Evolutionary conservation across 352 stramenopile species (phyloP).

Genomic region (Globisporangium polare): DNA sequence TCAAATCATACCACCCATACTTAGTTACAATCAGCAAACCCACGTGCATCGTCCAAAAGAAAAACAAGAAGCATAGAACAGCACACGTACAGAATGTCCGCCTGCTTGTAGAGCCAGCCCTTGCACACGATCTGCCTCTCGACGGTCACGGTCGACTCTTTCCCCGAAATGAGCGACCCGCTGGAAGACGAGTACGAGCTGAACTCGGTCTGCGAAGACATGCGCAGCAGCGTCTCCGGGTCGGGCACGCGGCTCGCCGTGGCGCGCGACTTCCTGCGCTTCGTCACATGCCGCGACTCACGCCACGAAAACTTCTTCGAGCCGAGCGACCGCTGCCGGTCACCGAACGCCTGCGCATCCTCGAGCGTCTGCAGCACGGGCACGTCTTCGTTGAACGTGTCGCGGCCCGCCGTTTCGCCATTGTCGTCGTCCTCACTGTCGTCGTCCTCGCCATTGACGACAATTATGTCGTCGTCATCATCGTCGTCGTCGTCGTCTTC

Average conservation of each 20-base stretch:
- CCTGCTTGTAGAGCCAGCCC: conserved; percentile 59
- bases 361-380: conserved; percentile 66
- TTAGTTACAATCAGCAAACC: no score
- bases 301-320: conserved; percentile 54
- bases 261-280: conserved; percentile 11
- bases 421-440: conserved; percentile 23
- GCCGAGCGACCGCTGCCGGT: conserved; percentile 19
- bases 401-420: conserved; percentile 27
- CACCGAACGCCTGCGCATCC: conserved; percentile 28
- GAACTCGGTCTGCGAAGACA: conserved; percentile 44
- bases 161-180: conserved; percentile 36
- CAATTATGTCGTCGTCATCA: conserved; percentile 17
- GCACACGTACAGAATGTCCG: conserved; percentile 44
- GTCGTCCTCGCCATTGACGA: conserved; percentile 7
- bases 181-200: conserved; percentile 27
- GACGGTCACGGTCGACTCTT: conserved; percentile 29
- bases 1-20: no score
- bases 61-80: background rate
- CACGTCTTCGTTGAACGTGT: conserved; percentile 47
- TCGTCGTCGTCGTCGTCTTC: conserved; percentile 30
- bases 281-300: conserved; percentile 22
- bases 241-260: conserved; percentile 28
- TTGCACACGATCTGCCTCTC: conserved; percentile 44
- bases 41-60: no score
- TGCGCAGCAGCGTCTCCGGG: conserved; percentile 43